phyloP scores from a whole-genome alignment of 2,329 filamentous ascomycete genomes.

The Colletotrichum spinosum region DNA sequence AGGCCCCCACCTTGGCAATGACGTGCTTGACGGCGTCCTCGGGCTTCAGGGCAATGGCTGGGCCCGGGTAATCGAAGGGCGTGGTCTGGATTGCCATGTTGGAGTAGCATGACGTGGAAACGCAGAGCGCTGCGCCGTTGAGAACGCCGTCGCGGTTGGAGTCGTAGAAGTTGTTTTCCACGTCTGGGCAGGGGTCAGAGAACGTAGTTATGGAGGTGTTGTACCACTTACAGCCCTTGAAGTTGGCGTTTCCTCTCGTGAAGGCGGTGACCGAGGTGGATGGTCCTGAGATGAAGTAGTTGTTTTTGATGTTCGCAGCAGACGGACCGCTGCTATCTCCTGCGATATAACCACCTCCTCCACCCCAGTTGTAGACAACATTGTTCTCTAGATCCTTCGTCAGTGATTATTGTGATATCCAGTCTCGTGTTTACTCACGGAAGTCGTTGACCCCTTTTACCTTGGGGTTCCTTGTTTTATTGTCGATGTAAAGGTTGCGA shows the following conservation, averaged over 20 bases:
- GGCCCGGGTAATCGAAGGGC: conserved; percentile 56
- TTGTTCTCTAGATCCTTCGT: conserved; percentile 35
- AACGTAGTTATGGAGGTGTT: background rate
- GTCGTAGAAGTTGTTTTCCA: conserved; percentile 65
- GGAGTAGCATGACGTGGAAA: conserved; percentile 57
- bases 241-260: conserved; percentile 65
- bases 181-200: conserved; percentile 42
- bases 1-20: conserved; percentile 54
- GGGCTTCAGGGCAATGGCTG: conserved; percentile 52
- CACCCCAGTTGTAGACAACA: conserved; percentile 67
- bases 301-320: conserved; percentile 64
- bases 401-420: conserved; percentile 26
- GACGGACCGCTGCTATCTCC: conserved; percentile 60
- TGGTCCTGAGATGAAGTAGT: conserved; percentile 68
- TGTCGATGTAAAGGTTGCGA: conserved; percentile 67
- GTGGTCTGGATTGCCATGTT: conserved; percentile 55
- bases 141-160: conserved; percentile 60
- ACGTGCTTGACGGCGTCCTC: conserved; percentile 54
- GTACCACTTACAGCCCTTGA: conserved; percentile 54
- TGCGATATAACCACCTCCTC: conserved; percentile 65
- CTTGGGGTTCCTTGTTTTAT: conserved; percentile 68
- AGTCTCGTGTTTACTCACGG: conserved; percentile 26
- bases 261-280: conserved; percentile 62
- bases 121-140: conserved; percentile 58
- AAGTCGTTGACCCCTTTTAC: conserved; percentile 69